Base-by-base conservation (phyloP, 768 basidiomycete genomes). In the Brasilioporus rufonigricans region DNA sequence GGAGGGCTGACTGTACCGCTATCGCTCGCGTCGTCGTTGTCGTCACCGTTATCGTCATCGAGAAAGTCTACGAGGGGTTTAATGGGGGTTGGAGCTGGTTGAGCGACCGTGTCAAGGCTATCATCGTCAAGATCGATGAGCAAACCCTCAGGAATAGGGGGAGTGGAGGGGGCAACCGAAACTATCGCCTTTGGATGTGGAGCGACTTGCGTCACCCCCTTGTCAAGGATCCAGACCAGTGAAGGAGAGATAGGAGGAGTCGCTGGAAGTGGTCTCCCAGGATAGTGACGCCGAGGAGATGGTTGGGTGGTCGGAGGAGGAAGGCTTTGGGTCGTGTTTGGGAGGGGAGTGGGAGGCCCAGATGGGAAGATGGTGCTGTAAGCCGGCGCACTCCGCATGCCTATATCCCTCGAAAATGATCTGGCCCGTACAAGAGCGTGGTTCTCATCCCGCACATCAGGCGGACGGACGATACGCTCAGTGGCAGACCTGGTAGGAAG, bases 71-170 rank as follows among this genome's bases (percentile, higher is more conserved):
- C 41, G 18, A 62, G 60, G 1, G 66, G 70, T 3, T 56, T 40
- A 2, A 55, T 31, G 24, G 58, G 48, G 33, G 49, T 56, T 6
- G 54, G 36, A 26, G 57, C 18, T 2, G 55, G 33, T 29, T 33
- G 65, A 19, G 59, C 10, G 3, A 44, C 44, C 45, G 52, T 53
- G 32, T 72, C 71, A 11, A 72, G 61, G 44, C 68, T 72, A 24
- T 66, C 65, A 43, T 80, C 81, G 27, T 80, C 76, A 19, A 85
- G 68, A 67, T 85, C 80, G 55, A 85, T 85, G 27, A 84, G 68
- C 21, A 83, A 64, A 2, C 81, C 84, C 59, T 84, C 53, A 74
- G 71, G 51, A 73, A 80, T 60, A 73, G 62, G 65, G 71, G 77
- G 58, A 69, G 67, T 70, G 2, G 58, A 56, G 0, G 65, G 65